Percentiles rank a stretch among this genome's conserved stretches.
Conservation (phyloP, 164 flowering plant genomes). For the Amborella trichopoda region DNA sequence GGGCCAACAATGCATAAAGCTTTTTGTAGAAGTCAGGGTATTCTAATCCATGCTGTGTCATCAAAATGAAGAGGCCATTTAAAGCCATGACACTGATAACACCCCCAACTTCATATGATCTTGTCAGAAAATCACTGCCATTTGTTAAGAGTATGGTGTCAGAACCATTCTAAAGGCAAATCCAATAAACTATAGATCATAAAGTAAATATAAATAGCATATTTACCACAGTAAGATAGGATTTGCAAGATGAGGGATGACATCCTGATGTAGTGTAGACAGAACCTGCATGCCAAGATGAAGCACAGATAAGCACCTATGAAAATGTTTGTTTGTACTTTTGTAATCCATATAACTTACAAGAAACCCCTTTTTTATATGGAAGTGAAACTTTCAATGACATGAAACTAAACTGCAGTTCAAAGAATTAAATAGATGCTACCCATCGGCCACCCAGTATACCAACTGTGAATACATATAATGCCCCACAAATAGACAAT, state of each 20-base stretch:
- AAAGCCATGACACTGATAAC: constrained; percentile 97
- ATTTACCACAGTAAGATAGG: constrained; percentile 77
- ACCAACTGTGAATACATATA: too few relatives aligned
- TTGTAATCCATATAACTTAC: too few relatives aligned
- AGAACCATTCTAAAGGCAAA: too few relatives aligned
- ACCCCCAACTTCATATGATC: constrained; percentile 96
- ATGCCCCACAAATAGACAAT: too few relatives aligned
- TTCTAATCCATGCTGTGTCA: constrained; percentile 87
- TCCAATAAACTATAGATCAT: too few relatives aligned
- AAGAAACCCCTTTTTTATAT: too few relatives aligned
- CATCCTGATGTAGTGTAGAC: constrained; percentile 55
- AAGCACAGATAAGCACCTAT: neutral
- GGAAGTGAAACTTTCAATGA: too few relatives aligned
- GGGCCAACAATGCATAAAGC: constrained; percentile 67
- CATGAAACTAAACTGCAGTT: too few relatives aligned
- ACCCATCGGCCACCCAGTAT: too few relatives aligned
- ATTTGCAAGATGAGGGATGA: constrained; percentile 70
- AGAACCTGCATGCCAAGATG: constrained; percentile 50
- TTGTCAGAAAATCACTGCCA: constrained; percentile 92
- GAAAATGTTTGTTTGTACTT: too few relatives aligned
- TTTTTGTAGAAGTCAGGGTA: constrained; percentile 90
- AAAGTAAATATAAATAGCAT: neutral
- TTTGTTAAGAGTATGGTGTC: too few relatives aligned
- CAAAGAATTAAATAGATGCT: too few relatives aligned
- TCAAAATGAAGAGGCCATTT: constrained; percentile 77